phyloP scores from a whole-genome alignment of 1,284 basidiomycete genomes.

The Schizophyllum amplum region DNA sequence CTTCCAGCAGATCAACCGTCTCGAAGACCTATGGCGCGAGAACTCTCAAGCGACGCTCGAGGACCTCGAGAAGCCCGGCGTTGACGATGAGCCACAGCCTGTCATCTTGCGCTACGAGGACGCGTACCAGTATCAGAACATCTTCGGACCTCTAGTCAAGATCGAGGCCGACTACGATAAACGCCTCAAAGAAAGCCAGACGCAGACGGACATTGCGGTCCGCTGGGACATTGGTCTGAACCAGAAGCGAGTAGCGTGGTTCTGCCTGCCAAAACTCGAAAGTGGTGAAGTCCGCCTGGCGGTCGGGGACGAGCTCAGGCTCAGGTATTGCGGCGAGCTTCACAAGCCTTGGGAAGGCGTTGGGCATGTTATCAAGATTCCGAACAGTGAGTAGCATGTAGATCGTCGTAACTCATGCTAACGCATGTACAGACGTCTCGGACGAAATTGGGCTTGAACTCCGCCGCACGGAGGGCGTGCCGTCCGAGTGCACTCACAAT shows the following conservation, averaged over 20 bases:
- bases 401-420: constrained; percentile 10
- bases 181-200: constrained; percentile 95
- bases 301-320: constrained; percentile 90
- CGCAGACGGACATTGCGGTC: constrained; percentile 92
- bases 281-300: constrained; percentile 96
- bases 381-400: constrained; percentile 91
- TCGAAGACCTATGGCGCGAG: constrained; percentile 98
- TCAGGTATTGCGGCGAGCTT: constrained; percentile 85
- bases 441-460: constrained; percentile 97
- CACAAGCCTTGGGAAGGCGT: constrained; percentile 95
- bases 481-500: constrained; percentile 89
- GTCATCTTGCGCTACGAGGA: constrained; percentile 93
- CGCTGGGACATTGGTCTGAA: constrained; percentile 98
- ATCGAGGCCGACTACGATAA: constrained; percentile 99
- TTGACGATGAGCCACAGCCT: constrained; percentile 93
- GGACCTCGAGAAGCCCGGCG: constrained; percentile 93
- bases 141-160: constrained; percentile 97
- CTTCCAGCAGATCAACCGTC: constrained; percentile 92
- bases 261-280: constrained; percentile 92
- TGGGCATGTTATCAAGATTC: constrained; percentile 97
- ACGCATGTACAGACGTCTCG: constrained; percentile 68
- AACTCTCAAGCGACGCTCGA: constrained; percentile 92
- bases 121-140: constrained; percentile 99
- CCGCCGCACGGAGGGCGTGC: constrained; percentile 87
- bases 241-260: constrained; percentile 97